Evolutionary conservation across 306 rosid genomes (phyloP).

Genomic region (Chamaecrista fasciculata): DNA sequence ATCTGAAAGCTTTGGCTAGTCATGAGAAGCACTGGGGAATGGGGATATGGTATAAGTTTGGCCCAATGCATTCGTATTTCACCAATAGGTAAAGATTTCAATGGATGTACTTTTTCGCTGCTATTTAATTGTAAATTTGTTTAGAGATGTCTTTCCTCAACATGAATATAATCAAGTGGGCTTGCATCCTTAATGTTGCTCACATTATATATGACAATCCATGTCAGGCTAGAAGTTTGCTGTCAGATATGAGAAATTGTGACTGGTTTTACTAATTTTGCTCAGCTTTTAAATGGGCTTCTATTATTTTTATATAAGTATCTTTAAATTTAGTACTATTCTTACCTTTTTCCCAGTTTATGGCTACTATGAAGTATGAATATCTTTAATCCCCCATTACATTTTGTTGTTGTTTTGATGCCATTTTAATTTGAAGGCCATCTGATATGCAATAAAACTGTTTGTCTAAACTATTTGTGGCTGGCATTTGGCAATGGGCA

Average conservation of each 20-base stretch:
- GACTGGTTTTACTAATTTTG: background rate
- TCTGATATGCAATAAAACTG: background rate
- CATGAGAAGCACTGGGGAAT: background rate
- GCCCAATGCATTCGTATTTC: background rate
- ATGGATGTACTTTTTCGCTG: background rate
- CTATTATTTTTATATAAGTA: background rate
- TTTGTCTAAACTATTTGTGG: background rate
- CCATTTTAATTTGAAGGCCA: background rate
- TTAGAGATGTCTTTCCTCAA: background rate
- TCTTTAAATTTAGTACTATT: background rate
- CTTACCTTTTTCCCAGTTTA: background rate
- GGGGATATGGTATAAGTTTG: background rate
- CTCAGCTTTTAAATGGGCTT: background rate
- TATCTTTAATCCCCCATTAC: background rate
- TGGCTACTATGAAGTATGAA: background rate
- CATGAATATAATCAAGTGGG: background rate
- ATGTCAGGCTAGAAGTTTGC: background rate
- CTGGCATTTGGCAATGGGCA: background rate
- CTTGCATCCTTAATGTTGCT: background rate
- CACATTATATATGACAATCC: background rate
- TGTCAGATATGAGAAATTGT: background rate
- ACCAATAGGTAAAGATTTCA: background rate
- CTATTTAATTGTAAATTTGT: background rate
- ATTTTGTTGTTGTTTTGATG: conserved; percentile 9
- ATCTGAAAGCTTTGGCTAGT: background rate